Conservation (phyloP, 2,329 filamentous ascomycete genomes). For the Botrytis byssoidea region DNA sequence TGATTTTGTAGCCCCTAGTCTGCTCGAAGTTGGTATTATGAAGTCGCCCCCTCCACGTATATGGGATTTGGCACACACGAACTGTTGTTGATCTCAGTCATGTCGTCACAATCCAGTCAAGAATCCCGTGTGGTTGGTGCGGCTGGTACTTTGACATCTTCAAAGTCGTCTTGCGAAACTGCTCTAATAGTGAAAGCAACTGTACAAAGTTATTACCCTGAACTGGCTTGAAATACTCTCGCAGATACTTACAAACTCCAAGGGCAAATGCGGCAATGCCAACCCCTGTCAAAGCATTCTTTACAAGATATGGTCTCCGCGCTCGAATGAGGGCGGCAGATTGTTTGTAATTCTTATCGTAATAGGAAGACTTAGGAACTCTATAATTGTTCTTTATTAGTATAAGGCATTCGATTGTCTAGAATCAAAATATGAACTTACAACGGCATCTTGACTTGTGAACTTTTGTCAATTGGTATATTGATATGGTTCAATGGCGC, state of each 20-base stretch:
- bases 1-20: neutral
- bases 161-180: slow-evolving; percentile 95
- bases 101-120: neutral
- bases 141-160: slow-evolving; percentile 88
- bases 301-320: slow-evolving; percentile 85
- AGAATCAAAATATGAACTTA: neutral
- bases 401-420: neutral
- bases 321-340: slow-evolving; percentile 88
- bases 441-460: slow-evolving; percentile 16
- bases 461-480: neutral
- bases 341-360: slow-evolving; percentile 82
- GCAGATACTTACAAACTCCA: slow-evolving; percentile 75
- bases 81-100: neutral
- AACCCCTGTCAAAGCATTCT: slow-evolving; percentile 81
- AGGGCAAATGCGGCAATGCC: slow-evolving; percentile 72
- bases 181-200: slow-evolving; percentile 74
- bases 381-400: slow-evolving; percentile 38
- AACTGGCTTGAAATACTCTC: neutral
- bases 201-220: slow-evolving; percentile 37
- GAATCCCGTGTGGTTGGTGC: slow-evolving; percentile 25
- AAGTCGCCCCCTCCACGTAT: neutral
- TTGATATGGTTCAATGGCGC: slow-evolving; percentile 13
- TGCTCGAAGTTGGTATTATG: neutral
- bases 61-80: neutral
- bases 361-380: slow-evolving; percentile 77